Base-by-base conservation (phyloP, 2,329 filamentous ascomycete genomes). In the Magnaporthiopsis poae region DNA sequence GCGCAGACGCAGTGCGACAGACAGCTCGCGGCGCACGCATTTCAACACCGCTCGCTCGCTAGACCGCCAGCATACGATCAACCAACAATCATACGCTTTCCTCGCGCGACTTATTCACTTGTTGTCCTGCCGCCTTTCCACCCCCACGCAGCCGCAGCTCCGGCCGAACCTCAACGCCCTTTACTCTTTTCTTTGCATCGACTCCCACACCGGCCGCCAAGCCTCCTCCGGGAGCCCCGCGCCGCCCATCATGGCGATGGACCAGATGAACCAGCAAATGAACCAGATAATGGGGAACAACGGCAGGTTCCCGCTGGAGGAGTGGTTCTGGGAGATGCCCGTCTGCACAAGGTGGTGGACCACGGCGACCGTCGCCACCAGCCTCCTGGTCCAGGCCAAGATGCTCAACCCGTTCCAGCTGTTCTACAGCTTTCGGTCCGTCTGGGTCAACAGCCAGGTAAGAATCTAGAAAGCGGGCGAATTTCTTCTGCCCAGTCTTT, bases 251-350 rank as follows among this genome's bases (percentile, higher is more conserved):
- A 56, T 56, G 46, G 46, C 46, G 21, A 56, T 56, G 46, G 46
- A 61, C 31, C 60, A 61, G 60, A 61, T 61, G 60, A 61, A 29
- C 27, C 25, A 61, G 60, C 60, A 63, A 68, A 86, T 86, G 84
- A 84, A 86, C 71, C 83, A 84, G 72, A 81, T 85, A 73, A 82
- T 86, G 75, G 78, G 79, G 61, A 69, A 67, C 68, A 84, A 85
- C 67, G 85, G 83, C 68, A 81, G 84, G 66, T 81, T 96, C 74
- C 95, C 94, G 60, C 84, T 99, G 9, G 95, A 98, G 78, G 90
- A 94, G 71, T 99, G 95, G 95, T 98, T 97, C 78, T 97, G 92
- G 84, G 95, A 99, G 77, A 97, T 97, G 90, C 95, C 95, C 3
- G 87, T 95, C 33, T 96, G 93, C 78, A 99, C 95, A 56, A 84